Conservation (phyloP, 495 filamentous ascomycete genomes). For the Neurospora sp. region DNA sequence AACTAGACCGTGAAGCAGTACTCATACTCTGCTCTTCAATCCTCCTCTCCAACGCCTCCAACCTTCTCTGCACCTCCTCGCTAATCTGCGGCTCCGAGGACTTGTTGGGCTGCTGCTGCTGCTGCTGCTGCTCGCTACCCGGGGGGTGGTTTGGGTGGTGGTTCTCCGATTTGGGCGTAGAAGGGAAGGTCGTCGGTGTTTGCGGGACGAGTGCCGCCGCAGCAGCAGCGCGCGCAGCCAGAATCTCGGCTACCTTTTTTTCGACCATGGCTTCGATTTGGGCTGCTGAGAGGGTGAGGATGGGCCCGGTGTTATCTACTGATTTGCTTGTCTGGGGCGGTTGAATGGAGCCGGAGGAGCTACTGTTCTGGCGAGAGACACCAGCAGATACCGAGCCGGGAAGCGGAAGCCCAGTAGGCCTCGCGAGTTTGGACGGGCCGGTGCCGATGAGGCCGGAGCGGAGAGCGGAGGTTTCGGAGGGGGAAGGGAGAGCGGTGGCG, state of each 20-base stretch:
- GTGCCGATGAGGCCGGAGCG: neutral
- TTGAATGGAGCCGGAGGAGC: constrained; percentile 19
- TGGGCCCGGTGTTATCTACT: constrained; percentile 24
- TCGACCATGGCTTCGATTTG: constrained; percentile 86
- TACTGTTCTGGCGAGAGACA: neutral
- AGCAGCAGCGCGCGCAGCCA: constrained; percentile 56
- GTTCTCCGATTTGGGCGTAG: neutral
- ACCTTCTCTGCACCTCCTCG: constrained; percentile 65
- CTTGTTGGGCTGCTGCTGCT: neutral
- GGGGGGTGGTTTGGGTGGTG: constrained; percentile 27
- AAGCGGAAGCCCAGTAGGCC: constrained; percentile 18
- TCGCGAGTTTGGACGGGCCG: constrained; percentile 30
- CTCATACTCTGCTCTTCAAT: constrained; percentile 42
- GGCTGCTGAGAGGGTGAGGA: constrained; percentile 51
- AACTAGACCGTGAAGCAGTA: neutral
- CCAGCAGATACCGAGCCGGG: neutral
- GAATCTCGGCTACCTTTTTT: constrained; percentile 77
- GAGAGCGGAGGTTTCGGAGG: neutral
- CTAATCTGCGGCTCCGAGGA: constrained; percentile 42
- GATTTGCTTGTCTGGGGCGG: neutral
- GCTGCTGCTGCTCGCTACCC: constrained; percentile 9
- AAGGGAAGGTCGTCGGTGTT: neutral
- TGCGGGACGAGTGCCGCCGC: constrained; percentile 7
- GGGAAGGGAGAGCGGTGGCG: neutral
- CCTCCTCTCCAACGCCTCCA: constrained; percentile 75